Conservation (phyloP, 768 basidiomycete genomes). For the Leccinum variicolor region DNA sequence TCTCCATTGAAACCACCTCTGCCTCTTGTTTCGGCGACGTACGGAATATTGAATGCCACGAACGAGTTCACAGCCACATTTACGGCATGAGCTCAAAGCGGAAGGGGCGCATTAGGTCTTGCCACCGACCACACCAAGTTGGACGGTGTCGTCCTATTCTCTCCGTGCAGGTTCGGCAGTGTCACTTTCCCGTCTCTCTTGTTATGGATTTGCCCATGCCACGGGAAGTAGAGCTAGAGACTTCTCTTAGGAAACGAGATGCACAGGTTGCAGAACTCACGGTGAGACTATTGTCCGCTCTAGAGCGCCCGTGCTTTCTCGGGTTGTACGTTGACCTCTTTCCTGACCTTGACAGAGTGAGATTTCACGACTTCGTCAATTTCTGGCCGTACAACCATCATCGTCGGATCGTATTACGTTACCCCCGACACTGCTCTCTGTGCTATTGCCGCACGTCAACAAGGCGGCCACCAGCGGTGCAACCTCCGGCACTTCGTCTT, state of each 20-base stretch:
- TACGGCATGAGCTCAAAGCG: constrained; percentile 27
- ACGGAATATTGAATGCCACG: background rate
- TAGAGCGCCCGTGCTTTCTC: constrained; percentile 19
- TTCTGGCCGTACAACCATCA: constrained; percentile 58
- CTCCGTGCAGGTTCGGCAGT: constrained; percentile 12
- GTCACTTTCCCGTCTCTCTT: constrained; percentile 11
- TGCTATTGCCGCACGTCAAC: constrained; percentile 66
- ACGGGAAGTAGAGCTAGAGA: constrained; percentile 80
- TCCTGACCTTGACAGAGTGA: constrained; percentile 54
- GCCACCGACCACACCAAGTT: constrained; percentile 30
- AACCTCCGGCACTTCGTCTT: constrained; percentile 32
- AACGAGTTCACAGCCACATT: constrained; percentile 30
- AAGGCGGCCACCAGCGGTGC: constrained; percentile 32
- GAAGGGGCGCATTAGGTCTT: constrained; percentile 28
- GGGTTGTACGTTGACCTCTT: constrained; percentile 18
- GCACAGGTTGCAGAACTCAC: constrained; percentile 66
- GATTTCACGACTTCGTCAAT: constrained; percentile 62
- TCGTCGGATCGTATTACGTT: constrained; percentile 63
- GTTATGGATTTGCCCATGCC: constrained; percentile 68
- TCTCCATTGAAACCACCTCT: background rate
- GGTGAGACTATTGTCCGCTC: constrained; percentile 43
- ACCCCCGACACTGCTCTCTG: constrained; percentile 65
- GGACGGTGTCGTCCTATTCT: constrained; percentile 16
- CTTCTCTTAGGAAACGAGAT: constrained; percentile 72
- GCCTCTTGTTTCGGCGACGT: background rate